phyloP scores from a whole-genome alignment of 805 yeast genomes.

The Kodamaea kakaduensis region DNA sequence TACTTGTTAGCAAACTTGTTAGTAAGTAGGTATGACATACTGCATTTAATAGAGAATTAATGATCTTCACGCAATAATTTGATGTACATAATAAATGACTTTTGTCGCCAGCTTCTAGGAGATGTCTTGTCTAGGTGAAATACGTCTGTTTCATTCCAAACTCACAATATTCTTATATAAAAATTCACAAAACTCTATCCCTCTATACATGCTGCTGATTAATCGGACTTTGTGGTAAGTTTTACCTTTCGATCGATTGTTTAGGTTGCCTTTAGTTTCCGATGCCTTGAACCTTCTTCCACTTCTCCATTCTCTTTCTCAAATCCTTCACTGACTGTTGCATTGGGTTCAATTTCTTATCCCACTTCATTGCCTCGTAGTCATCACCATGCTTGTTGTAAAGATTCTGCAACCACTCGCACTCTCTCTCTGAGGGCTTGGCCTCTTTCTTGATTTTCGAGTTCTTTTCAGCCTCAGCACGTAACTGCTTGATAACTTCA shows the following conservation, averaged over 20 bases:
- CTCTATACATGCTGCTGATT: no score
- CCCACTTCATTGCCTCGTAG: slow-evolving; percentile 89
- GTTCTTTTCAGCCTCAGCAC: slow-evolving; percentile 41
- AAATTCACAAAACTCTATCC: no score
- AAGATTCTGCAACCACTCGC: slow-evolving; percentile 61
- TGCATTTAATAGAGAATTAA: no score
- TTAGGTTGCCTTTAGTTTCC: no score
- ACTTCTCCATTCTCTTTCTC: slow-evolving; percentile 62
- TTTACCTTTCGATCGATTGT: no score
- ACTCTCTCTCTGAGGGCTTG: slow-evolving; percentile 66
- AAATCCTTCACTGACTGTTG: slow-evolving; percentile 87
- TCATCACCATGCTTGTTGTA: slow-evolving; percentile 82
- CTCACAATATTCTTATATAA: no score
- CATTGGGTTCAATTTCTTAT: slow-evolving; percentile 72
- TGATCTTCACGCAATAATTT: no score
- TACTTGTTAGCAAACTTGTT: background rate
- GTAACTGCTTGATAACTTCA: slow-evolving; percentile 61
- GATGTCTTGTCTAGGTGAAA: no score
- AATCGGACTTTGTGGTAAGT: no score
- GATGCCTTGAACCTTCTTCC: slow-evolving; percentile 64
- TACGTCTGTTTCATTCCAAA: no score
- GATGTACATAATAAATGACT: no score
- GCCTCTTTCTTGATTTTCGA: slow-evolving; percentile 52
- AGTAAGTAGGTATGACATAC: background rate
- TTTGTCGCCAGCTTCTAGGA: no score